Percentiles rank a stretch among this genome's conserved stretches.
phyloP scores from a whole-genome alignment of 2,329 filamentous ascomycete genomes.

The Diaporthe capsici region DNA sequence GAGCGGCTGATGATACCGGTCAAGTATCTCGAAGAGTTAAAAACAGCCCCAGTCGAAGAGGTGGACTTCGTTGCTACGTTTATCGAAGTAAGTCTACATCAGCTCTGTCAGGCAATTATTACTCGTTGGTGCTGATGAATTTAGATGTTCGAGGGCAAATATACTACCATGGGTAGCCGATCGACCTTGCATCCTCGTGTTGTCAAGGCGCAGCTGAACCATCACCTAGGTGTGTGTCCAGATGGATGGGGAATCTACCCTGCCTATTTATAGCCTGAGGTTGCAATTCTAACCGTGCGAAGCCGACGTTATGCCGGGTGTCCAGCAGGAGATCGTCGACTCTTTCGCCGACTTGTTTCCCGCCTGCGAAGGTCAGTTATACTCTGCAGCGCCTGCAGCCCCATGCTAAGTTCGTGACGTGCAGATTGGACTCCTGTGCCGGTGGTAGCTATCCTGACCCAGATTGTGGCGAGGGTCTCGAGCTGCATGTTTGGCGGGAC shows the following conservation, averaged over 20 bases:
- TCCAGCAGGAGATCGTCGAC: conserved; percentile 46
- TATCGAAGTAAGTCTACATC: conserved; percentile 33
- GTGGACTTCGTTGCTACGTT: conserved; percentile 49
- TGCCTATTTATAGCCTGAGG: neutral
- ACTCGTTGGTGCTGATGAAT: neutral
- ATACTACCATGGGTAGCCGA: conserved; percentile 50
- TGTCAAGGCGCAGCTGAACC: conserved; percentile 47
- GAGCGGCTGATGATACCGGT: conserved; percentile 49
- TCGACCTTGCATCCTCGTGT: conserved; percentile 48
- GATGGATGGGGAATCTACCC: neutral
- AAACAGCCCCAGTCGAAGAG: conserved; percentile 45
- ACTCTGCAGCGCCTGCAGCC: no score
- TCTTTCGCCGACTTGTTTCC: conserved; percentile 45
- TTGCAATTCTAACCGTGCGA: neutral
- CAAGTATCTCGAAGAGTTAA: conserved; percentile 49
- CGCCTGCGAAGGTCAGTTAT: conserved; percentile 43
- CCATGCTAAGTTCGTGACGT: neutral
- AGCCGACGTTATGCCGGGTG: conserved; percentile 36
- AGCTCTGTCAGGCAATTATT: no score
- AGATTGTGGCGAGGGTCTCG: conserved; percentile 49
- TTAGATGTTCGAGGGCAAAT: conserved; percentile 52
- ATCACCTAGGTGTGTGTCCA: conserved; percentile 44
- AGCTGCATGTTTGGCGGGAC: conserved; percentile 49
- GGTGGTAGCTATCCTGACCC: conserved; percentile 45
- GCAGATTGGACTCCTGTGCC: conserved; percentile 43